Evolutionary conservation across 2,329 filamentous ascomycete genomes (phyloP), one percentile per base, ranked within the genome.

Genomic region (Mycocentrospora acerina): DNA sequence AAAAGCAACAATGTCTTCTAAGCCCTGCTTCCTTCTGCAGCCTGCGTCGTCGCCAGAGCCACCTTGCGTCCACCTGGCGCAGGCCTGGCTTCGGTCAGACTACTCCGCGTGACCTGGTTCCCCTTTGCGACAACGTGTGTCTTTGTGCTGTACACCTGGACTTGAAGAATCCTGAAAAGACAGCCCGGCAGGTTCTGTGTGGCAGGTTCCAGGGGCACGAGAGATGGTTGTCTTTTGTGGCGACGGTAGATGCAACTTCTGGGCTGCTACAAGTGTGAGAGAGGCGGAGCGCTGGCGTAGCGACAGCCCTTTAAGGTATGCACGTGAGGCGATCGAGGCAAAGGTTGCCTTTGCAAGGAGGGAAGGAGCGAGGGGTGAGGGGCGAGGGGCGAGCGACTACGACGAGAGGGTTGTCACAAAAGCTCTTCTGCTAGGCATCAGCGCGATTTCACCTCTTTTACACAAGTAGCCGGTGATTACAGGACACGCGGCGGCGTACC

Each of bases 391-490:
- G n/a, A n/a, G 36, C 19, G 19, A 22, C 19, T 29, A 40, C 27
- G 46, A 46, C 28, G 39, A 42, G 46, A 56, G 52, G 47, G 56
- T 57, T 57, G 53, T 48, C 44, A 42, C 33, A 41, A 47, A 42
- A 51, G 43, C 42, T 39, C 32, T 19, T 37, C 24, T 30, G 28
- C 34, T 32, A 47, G 47, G 50, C 38, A 49, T 50, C 40, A 52
- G 49, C 48, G 35, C 24, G 29, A 19, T 13, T 17, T 26, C 9
- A 24, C 12, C 16, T 11, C 9, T 31, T 26, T 12, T 16, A 28
- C 32, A 4, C 32, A 45, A 48, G 44, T 24, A 38, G 42, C 42
- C 29, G n/a, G n/a, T n/a, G n/a, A 52, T 48, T 50, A 41, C 26
- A 27, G 36, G 32, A 36, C 24, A 25, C 24, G 26, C 17, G 28